phyloP scores from a whole-genome alignment of 805 yeast species.

The Tetrapisispora arboricola region DNA sequence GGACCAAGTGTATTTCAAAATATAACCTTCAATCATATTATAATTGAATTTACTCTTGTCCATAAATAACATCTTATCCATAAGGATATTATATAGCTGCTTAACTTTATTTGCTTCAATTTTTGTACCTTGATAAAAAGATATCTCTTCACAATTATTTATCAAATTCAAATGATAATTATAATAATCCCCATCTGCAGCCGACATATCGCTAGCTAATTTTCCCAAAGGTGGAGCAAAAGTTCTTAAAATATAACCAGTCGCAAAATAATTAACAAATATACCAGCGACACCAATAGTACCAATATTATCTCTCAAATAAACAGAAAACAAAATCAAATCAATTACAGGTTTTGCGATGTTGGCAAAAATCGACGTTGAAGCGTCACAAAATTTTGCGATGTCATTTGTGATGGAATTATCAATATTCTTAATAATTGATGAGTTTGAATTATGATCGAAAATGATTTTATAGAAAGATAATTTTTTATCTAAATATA shows the following conservation, averaged over 20 bases:
- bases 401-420: conserved; percentile 76
- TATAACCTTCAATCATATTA: conserved; percentile 71
- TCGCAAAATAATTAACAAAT: conserved; percentile 65
- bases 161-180: conserved; percentile 78
- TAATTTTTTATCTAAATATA: conserved; percentile 70
- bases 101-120: conserved; percentile 63
- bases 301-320: conserved; percentile 77
- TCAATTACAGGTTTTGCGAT: conserved; percentile 90
- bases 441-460: conserved; percentile 36
- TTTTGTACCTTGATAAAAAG: conserved; percentile 81
- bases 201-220: conserved; percentile 60
- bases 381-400: conserved; percentile 66
- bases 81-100: conserved; percentile 47
- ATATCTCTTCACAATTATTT: conserved; percentile 86
- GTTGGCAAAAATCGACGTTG: conserved; percentile 74
- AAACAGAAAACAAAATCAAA: conserved; percentile 70
- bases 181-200: conserved; percentile 80
- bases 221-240: conserved; percentile 81
- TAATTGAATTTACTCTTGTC: conserved; percentile 55
- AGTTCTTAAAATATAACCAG: conserved; percentile 63
- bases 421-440: conserved; percentile 58
- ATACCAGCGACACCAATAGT: conserved; percentile 78
- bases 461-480: conserved; percentile 74
- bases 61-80: conserved; percentile 43
- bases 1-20: conserved; percentile 88